These are phyloP conservation scores for Alternaria infectoria DNA, from an alignment of 2,329 filamentous ascomycete genomes.

Conservation along the genomic window DNA sequence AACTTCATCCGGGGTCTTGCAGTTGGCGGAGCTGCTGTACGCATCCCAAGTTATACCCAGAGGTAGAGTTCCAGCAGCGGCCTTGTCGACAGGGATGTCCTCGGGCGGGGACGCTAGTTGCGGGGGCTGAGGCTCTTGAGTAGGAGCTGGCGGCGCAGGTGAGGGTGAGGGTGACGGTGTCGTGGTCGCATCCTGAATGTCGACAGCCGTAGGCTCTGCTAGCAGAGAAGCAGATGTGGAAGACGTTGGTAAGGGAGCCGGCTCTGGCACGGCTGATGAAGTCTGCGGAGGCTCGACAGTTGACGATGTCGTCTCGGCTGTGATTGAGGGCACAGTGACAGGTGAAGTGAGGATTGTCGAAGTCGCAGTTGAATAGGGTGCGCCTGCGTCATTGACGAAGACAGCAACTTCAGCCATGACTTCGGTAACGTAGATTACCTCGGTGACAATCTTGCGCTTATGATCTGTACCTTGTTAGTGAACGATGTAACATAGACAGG, in stretches of 20 bases:
- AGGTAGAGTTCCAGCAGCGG: slow-evolving; percentile 19
- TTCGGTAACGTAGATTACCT: slow-evolving; percentile 40
- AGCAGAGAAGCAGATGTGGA: slow-evolving; percentile 12
- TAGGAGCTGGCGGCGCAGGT: background rate
- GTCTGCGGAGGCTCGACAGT: background rate
- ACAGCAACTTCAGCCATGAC: slow-evolving; percentile 38
- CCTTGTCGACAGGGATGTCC: slow-evolving; percentile 4
- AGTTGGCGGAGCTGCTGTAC: slow-evolving; percentile 48
- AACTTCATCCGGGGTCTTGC: slow-evolving; percentile 71
- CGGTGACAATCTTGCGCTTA: slow-evolving; percentile 42
- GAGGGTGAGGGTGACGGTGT: slow-evolving; percentile 1
- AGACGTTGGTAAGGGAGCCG: slow-evolving; percentile 1
- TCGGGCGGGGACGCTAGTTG: slow-evolving; percentile 6
- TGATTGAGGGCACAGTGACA: slow-evolving; percentile 16
- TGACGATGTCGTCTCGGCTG: background rate
- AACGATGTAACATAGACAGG: background rate
- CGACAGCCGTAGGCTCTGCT: slow-evolving; percentile 12
- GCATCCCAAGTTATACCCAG: slow-evolving; percentile 45
- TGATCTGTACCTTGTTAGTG: slow-evolving; percentile 27
- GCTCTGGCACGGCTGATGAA: slow-evolving; percentile 10
- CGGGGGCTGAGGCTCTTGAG: slow-evolving; percentile 3
- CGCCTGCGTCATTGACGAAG: slow-evolving; percentile 41
- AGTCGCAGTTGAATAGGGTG: slow-evolving; percentile 35
- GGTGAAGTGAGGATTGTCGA: slow-evolving; percentile 10
- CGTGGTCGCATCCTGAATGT: slow-evolving; percentile 2